A percentile compares a stretch with the other conserved stretches of the same genome.
phyloP scores from a whole-genome alignment of 768 basidiomycete genomes.

The Fomitopsis serialis region DNA sequence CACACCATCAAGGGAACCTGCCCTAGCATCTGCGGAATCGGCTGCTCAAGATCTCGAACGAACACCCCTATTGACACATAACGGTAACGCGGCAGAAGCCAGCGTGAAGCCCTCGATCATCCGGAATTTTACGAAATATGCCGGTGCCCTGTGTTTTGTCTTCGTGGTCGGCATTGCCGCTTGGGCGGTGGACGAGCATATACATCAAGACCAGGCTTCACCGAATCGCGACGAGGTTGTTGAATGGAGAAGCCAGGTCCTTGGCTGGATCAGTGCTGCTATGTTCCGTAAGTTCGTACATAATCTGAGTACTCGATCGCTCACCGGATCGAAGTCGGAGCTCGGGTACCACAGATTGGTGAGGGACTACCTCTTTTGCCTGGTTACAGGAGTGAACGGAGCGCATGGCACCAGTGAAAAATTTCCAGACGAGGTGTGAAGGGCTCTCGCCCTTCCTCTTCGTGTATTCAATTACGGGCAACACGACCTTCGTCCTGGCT shows the following conservation, averaged over 20 bases:
- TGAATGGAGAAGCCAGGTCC: constrained; percentile 63
- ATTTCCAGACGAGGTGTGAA: constrained; percentile 82
- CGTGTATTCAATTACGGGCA: constrained; percentile 91
- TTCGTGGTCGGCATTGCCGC: constrained; percentile 64
- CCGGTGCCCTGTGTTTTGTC: constrained; percentile 55
- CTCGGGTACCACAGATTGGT: constrained; percentile 86
- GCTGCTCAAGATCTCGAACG: constrained; percentile 24
- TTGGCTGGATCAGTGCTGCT: constrained; percentile 86
- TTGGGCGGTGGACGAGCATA: constrained; percentile 43
- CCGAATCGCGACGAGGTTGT: constrained; percentile 28
- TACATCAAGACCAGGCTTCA: constrained; percentile 25
- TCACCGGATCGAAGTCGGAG: constrained; percentile 44
- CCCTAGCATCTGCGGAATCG: constrained; percentile 11
- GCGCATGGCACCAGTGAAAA: constrained; percentile 60
- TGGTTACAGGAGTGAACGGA: neutral
- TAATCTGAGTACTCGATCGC: constrained; percentile 6
- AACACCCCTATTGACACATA: constrained; percentile 34
- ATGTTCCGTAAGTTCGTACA: constrained; percentile 62
- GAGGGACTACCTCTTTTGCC: constrained; percentile 24
- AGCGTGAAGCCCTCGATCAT: constrained; percentile 21
- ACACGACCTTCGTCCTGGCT: constrained; percentile 74
- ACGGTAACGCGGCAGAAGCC: constrained; percentile 10
- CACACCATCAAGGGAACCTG: constrained; percentile 10
- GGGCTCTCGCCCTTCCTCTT: constrained; percentile 94
- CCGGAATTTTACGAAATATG: constrained; percentile 37